A percentile compares a stretch with the other conserved stretches of the same genome.
Conservation (phyloP, 768 basidiomycete genomes). For the Termitomyces sp. region DNA sequence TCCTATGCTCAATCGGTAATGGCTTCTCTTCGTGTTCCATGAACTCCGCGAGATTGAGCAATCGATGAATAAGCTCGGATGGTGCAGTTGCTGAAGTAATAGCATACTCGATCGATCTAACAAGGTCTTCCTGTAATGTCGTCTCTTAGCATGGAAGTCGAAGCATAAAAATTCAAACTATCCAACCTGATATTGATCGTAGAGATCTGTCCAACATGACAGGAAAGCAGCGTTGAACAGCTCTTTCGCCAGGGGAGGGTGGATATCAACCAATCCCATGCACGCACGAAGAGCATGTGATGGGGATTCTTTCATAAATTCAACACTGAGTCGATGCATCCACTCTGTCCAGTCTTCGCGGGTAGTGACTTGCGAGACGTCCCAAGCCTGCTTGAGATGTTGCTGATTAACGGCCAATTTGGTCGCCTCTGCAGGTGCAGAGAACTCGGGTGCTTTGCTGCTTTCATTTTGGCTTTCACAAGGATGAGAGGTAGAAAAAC, state of each 20-base stretch:
- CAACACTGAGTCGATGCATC: conserved; percentile 89
- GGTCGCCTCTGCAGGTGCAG: conserved; percentile 80
- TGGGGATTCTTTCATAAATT: conserved; percentile 97
- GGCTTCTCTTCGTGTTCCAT: conserved; percentile 99
- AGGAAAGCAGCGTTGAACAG: conserved; percentile 98
- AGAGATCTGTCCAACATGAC: conserved; percentile 95
- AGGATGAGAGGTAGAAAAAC: conserved; percentile 3
- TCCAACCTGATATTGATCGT: conserved; percentile 93
- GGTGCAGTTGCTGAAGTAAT: conserved; percentile 75
- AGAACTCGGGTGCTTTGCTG: conserved; percentile 61
- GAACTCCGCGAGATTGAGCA: conserved; percentile 94
- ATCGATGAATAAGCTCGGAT: conserved; percentile 82
- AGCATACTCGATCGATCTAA: conserved; percentile 82
- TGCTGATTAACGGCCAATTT: conserved; percentile 96
- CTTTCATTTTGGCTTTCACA: conserved; percentile 46
- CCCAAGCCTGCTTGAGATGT: conserved; percentile 96
- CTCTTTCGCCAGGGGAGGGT: conserved; percentile 87
- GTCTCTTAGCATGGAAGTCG: conserved; percentile 3
- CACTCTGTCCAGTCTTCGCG: conserved; percentile 93
- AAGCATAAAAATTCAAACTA: background rate
- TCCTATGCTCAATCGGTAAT: conserved; percentile 88
- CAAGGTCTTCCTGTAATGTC: conserved; percentile 78
- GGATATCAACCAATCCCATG: conserved; percentile 88
- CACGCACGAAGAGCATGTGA: conserved; percentile 97
- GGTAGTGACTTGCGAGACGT: conserved; percentile 68